Base-by-base conservation (phyloP, 2,329 filamentous ascomycete genomes). In the Metarhizium album region DNA sequence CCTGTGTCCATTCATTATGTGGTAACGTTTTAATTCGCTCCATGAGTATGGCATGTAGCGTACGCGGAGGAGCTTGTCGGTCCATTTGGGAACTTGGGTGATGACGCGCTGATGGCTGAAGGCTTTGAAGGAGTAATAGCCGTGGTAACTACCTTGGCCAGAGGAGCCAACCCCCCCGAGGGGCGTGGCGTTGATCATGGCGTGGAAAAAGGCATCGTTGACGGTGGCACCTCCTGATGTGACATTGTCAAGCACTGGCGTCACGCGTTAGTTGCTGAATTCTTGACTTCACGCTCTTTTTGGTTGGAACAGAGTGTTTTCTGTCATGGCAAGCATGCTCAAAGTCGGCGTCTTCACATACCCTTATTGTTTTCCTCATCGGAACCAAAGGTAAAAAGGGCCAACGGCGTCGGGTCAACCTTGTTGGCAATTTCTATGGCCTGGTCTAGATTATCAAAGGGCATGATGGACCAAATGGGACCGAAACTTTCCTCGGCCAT, bases 401-500 rank as follows among this genome's bases (percentile, higher is more conserved):
- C 83, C 40, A 98, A 74, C 0, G 93, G 90, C 1, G 90, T 96
- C 48, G 83, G 78, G 67, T 95, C 84, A 46, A 96, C 79, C 50
- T 79, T 72, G 66, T 94, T 91, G 54, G 88, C 88, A 56, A 90
- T 80, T 38, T 75, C 76, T 64, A 97, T 90, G 47, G 90, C 91
- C 61, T 94, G 81, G 57, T 95, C 87, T n/a, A 96, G 74, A 59
- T 81, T 77, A 56, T 88, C 79, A 50, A 89, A 84, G 0, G 89
- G 78, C 49, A 95, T 71, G 55, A 97, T 82, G 55, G 87, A 84
- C 58, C 95, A 89, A 53, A 95, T 76, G n/a, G 93, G 93, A 6
- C 91, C 93, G 64, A 98, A 98, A 42, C 84, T 88, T 71, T 98
- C 93, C 55, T 95, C 81, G 23, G 72, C 71, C 62, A 96, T 78